These are phyloP conservation scores for Serpula lacrymans DNA, from an alignment of 768 basidiomycete genomes.

Conservation along the genomic window DNA sequence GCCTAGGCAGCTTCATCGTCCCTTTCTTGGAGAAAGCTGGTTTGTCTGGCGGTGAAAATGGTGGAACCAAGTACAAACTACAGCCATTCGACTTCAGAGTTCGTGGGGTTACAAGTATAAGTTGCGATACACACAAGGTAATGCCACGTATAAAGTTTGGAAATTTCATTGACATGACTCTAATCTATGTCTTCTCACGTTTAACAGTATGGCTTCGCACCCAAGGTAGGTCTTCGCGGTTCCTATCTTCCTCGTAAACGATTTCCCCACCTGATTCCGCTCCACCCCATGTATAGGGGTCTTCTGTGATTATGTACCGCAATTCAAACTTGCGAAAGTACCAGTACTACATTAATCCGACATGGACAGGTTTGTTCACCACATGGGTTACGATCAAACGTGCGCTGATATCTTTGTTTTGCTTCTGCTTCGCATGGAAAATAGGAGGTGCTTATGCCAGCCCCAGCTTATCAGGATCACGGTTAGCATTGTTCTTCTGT, in stretches of 20 bases:
- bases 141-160: too few relatives aligned
- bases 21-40: constrained; percentile 86
- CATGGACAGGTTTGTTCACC: constrained; percentile 62
- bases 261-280: not conserved
- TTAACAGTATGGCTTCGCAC: constrained; percentile 84
- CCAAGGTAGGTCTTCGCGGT: constrained; percentile 57
- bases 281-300: constrained; percentile 48
- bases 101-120: constrained; percentile 88
- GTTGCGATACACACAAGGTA: constrained; percentile 95
- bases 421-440: too few relatives aligned
- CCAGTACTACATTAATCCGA: constrained; percentile 84
- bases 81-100: constrained; percentile 88
- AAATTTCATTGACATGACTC: not conserved
- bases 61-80: constrained; percentile 45
- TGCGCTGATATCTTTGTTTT: constrained; percentile 18
- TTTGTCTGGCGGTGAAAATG: constrained; percentile 54
- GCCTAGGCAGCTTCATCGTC: constrained; percentile 89
- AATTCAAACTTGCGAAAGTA: constrained; percentile 68
- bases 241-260: constrained; percentile 1
- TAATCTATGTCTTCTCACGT: constrained; percentile 7
- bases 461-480: constrained; percentile 85
- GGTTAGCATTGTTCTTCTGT: constrained; percentile 59
- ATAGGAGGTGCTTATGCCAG: constrained; percentile 87
- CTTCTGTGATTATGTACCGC: constrained; percentile 95
- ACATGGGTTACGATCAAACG: not conserved